These are phyloP conservation scores for Thelonectria rubi DNA, from an alignment of 2,329 filamentous ascomycete genomes.

Conservation along the genomic window DNA sequence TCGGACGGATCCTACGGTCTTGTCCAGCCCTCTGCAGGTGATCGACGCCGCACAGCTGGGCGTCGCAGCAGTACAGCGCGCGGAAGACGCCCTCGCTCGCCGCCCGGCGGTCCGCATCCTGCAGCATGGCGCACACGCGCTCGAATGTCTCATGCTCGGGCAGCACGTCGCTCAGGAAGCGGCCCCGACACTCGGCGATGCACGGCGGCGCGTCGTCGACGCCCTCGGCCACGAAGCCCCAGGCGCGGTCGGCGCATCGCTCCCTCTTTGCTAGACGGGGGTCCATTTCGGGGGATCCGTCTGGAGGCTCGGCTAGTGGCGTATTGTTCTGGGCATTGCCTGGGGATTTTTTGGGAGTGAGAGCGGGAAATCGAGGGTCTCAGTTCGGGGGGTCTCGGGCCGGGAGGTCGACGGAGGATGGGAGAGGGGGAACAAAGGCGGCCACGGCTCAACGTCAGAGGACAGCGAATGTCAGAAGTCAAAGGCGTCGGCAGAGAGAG, in stretches of 20 bases:
- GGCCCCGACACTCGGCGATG: slow-evolving; percentile 46
- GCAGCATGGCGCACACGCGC: slow-evolving; percentile 46
- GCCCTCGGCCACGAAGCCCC: slow-evolving; percentile 44
- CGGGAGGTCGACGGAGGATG: slow-evolving; percentile 35
- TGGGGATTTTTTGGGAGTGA: not conserved
- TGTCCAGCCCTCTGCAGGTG: slow-evolving; percentile 45
- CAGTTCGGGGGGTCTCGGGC: slow-evolving; percentile 30
- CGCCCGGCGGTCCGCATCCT: slow-evolving; percentile 35
- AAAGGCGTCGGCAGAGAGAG: not conserved
- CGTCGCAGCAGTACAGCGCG: slow-evolving; percentile 62
- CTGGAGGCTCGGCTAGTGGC: slow-evolving; percentile 9
- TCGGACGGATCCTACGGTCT: slow-evolving; percentile 52
- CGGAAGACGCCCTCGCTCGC: slow-evolving; percentile 48
- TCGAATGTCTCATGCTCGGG: slow-evolving; percentile 44
- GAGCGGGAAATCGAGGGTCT: slow-evolving; percentile 23
- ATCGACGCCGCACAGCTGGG: slow-evolving; percentile 59
- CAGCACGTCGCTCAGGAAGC: slow-evolving; percentile 45
- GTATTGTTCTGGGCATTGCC: slow-evolving; percentile 28
- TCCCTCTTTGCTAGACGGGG: slow-evolving; percentile 3
- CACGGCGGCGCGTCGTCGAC: slow-evolving; percentile 47
- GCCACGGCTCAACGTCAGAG: too few species aligned
- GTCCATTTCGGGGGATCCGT: slow-evolving; percentile 2
- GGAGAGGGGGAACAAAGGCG: slow-evolving; percentile 7
- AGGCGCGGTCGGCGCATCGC: slow-evolving; percentile 38
- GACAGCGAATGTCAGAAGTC: slow-evolving; percentile 17